phyloP scores from a whole-genome alignment of 2,329 filamentous ascomycete genomes.

The Colletotrichum lentis region DNA sequence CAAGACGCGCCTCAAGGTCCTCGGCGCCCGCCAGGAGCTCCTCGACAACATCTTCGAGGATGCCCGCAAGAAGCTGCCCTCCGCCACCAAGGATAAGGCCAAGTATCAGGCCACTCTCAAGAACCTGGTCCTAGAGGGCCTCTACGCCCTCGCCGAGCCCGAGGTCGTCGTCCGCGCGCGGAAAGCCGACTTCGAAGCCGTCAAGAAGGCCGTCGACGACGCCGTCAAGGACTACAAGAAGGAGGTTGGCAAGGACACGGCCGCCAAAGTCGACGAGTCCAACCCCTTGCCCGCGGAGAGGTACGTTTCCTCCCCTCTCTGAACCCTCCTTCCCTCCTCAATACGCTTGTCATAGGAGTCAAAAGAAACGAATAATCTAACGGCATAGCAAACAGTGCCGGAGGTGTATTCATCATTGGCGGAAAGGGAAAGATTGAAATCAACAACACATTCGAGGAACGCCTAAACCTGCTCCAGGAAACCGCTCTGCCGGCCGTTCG shows the following conservation, averaged over 20 bases:
- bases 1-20: conserved; percentile 90
- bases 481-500: conserved; percentile 86
- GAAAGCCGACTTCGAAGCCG: conserved; percentile 78
- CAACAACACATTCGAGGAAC: conserved; percentile 97
- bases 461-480: conserved; percentile 83
- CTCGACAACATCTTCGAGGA: conserved; percentile 89
- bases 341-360: neutral
- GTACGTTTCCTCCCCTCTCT: conserved; percentile 63
- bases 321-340: no score
- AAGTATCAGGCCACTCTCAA: conserved; percentile 82
- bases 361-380: conserved; percentile 5
- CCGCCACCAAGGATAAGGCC: conserved; percentile 70
- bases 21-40: conserved; percentile 87
- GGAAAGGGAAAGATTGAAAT: conserved; percentile 94
- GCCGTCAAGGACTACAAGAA: conserved; percentile 87
- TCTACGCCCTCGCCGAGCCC: conserved; percentile 86
- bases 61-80: conserved; percentile 74
- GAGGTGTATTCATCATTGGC: conserved; percentile 82
- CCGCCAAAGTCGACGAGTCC: conserved; percentile 78
- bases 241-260: conserved; percentile 73
- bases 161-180: conserved; percentile 78
- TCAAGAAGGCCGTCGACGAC: conserved; percentile 79
- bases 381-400: conserved; percentile 66
- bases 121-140: conserved; percentile 85
- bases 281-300: conserved; percentile 81